These are phyloP conservation scores for Tricladium varicosporioides DNA, from an alignment of 2,329 filamentous ascomycete genomes.

Conservation along the genomic window DNA sequence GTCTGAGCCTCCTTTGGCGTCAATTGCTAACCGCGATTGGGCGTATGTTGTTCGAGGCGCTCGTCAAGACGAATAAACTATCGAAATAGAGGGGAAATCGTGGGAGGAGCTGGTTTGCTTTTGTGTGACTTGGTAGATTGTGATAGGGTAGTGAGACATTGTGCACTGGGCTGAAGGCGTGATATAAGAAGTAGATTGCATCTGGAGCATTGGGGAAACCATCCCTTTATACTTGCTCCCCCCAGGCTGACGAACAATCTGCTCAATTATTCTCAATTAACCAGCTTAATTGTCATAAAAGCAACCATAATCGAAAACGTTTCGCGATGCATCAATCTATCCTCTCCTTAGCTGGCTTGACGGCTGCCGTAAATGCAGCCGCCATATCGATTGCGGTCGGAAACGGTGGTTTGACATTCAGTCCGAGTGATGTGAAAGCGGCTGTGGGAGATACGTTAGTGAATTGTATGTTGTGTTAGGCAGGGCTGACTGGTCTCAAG, in stretches of 20 bases:
- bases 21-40: no score
- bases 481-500: constrained; percentile 36
- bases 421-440: constrained; percentile 48
- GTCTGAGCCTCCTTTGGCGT: no score
- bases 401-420: constrained; percentile 41
- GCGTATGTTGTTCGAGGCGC: no score
- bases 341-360: not conserved
- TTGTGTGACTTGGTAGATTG: no score
- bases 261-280: not conserved
- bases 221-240: not conserved
- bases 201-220: not conserved
- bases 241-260: not conserved
- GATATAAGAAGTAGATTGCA: not conserved
- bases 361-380: constrained; percentile 4
- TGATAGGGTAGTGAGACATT: no score
- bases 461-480: constrained; percentile 29
- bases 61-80: no score
- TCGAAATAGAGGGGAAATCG: no score
- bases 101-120: no score
- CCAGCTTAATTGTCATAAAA: not conserved
- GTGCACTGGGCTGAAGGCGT: not conserved
- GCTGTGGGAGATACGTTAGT: constrained; percentile 36
- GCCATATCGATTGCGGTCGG: constrained; percentile 14
- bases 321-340: not conserved
- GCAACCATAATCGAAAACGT: not conserved